Conservation (phyloP, 2,329 filamentous ascomycete genomes). For the Sarocladiaceae sp. region DNA sequence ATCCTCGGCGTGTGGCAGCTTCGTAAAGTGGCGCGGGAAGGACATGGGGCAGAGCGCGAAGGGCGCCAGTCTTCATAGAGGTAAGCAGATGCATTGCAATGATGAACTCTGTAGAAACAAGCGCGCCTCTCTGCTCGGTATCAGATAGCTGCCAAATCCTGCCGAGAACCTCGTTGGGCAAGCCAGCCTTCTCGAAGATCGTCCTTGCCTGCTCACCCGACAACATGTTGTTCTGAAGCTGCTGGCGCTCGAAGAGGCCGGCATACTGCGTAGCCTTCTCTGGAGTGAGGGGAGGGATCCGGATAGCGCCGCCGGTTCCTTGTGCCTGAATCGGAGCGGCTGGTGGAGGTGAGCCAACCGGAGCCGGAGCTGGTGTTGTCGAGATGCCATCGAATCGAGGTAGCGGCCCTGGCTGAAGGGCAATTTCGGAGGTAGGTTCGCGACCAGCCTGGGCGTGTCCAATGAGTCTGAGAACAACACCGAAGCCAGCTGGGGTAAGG, state of each 20-base stretch:
- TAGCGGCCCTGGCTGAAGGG: constrained; percentile 78
- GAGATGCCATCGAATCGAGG: constrained; percentile 81
- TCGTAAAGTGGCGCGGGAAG: constrained; percentile 86
- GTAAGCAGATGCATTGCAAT: constrained; percentile 97
- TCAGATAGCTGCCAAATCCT: constrained; percentile 95
- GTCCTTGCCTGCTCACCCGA: constrained; percentile 82
- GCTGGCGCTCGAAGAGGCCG: constrained; percentile 84
- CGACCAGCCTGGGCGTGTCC: constrained; percentile 89
- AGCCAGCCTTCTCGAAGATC: constrained; percentile 88
- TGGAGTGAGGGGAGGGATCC: constrained; percentile 80
- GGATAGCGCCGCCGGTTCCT: constrained; percentile 62
- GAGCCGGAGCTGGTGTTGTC: constrained; percentile 18
- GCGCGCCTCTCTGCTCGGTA: constrained; percentile 81
- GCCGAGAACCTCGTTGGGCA: constrained; percentile 87
- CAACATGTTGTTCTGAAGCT: constrained; percentile 64
- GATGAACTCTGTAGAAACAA: constrained; percentile 87
- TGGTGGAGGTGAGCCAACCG: constrained; percentile 36
- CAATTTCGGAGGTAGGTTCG: constrained; percentile 73
- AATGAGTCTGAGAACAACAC: constrained; percentile 86
- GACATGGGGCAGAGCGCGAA: constrained; percentile 72
- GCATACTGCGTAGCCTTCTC: constrained; percentile 89
- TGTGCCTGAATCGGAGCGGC: constrained; percentile 49
- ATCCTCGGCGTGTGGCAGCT: constrained; percentile 67
- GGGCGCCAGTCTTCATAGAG: constrained; percentile 76
- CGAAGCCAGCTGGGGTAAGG: constrained; percentile 86